phyloP scores from a whole-genome alignment of 2,329 filamentous ascomycete genomes.

The Albophoma yamanashiensis region DNA sequence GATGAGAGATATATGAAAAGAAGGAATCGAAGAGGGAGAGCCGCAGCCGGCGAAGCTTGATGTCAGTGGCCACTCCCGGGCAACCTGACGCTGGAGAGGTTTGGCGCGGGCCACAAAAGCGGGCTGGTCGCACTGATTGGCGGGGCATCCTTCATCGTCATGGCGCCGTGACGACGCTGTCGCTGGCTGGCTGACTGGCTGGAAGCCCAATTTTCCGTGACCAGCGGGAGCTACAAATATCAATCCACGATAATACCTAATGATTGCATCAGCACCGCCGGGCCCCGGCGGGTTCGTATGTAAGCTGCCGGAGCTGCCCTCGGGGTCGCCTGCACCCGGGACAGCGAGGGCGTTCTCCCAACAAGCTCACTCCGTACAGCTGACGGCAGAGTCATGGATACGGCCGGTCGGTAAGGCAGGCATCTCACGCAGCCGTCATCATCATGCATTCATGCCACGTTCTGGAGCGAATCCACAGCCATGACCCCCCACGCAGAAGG shows the following conservation, averaged over 20 bases:
- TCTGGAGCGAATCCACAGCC: neutral
- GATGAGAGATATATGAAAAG: constrained; percentile 5
- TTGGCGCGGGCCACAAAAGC: constrained; percentile 5
- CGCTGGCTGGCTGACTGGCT: neutral
- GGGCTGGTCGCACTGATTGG: neutral
- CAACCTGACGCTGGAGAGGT: constrained; percentile 5
- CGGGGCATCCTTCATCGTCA: neutral
- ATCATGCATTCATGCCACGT: neutral
- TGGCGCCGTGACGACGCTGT: neutral
- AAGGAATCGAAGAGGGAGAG: neutral
- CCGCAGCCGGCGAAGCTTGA: constrained; percentile 1
- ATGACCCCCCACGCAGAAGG: neutral
- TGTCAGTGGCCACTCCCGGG: neutral
- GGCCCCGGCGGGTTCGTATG: neutral
- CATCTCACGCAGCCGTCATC: neutral
- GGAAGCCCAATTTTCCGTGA: neutral
- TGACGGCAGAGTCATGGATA: neutral
- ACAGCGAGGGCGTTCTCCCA: neutral
- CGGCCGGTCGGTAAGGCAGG: neutral
- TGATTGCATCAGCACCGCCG: neutral
- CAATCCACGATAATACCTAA: neutral
- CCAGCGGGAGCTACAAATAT: neutral
- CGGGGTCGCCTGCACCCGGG: neutral
- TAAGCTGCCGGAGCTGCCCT: neutral
- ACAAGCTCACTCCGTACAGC: neutral